Evolutionary conservation across 164 flowering plant genomes (phyloP).

Genomic region (Sextonia rubra): DNA sequence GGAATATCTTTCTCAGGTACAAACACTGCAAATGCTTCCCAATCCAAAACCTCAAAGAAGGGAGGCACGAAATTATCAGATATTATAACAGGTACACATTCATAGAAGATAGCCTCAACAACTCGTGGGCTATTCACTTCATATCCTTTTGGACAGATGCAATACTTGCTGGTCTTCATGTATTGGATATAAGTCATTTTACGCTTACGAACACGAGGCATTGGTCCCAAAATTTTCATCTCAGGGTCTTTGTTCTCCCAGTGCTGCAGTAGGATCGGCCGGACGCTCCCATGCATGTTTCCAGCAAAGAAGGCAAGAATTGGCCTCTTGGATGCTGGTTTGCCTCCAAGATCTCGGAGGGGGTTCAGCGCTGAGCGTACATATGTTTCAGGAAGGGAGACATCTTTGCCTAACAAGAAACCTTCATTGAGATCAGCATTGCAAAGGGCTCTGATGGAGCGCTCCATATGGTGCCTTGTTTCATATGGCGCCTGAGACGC

Average conservation of each 20-base stretch:
- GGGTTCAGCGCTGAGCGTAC: constrained; percentile 16
- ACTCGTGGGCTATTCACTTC: constrained; percentile 42
- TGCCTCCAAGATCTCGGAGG: constrained; percentile 29
- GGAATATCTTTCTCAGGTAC: constrained; percentile 10
- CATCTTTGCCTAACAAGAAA: constrained; percentile 29
- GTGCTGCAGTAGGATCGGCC: constrained; percentile 26
- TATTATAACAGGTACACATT: constrained; percentile 42
- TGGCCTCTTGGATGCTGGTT: constrained; percentile 19
- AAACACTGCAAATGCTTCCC: constrained; percentile 10
- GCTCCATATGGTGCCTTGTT: constrained; percentile 18
- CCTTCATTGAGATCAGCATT: constrained; percentile 32
- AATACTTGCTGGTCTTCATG: constrained; percentile 26
- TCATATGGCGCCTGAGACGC: constrained; percentile 24
- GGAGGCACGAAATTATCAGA: constrained; percentile 12
- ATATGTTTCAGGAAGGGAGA: constrained; percentile 29
- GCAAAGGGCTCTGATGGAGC: constrained; percentile 29
- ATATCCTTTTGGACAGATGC: constrained; percentile 36
- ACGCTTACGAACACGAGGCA: constrained; percentile 3
- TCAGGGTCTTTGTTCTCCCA: constrained; percentile 32
- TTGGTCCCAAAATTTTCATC: constrained; percentile 15
- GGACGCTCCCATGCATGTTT: constrained; percentile 31
- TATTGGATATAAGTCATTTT: constrained; percentile 11
- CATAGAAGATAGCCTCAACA: constrained; percentile 35
- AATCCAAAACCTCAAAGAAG: constrained; percentile 10
- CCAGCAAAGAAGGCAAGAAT: constrained; percentile 43